Evolutionary conservation across 1,139 yeast species (phyloP).

Genomic region (Sugiyamaella paludigena): DNA sequence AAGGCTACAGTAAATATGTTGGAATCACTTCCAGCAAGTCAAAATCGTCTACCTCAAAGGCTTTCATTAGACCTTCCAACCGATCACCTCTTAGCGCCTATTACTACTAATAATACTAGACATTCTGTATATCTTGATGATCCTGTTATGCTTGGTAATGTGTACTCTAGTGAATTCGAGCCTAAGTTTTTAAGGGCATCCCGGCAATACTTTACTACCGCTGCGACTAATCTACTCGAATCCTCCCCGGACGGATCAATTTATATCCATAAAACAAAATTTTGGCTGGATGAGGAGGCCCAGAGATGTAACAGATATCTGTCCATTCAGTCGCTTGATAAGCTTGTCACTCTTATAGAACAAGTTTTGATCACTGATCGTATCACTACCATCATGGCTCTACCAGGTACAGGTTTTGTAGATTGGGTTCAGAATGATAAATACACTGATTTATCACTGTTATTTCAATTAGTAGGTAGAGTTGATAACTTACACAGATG

Average conservation of each 20-base stretch:
- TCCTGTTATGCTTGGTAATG: too few species aligned
- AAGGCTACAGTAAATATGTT: constrained; percentile 68
- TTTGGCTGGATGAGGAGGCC: constrained; percentile 57
- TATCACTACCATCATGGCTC: constrained; percentile 50
- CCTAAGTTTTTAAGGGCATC: constrained; percentile 58
- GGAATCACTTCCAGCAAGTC: constrained; percentile 51
- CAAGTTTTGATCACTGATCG: constrained; percentile 61
- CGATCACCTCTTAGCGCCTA: background rate
- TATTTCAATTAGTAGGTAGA: constrained; percentile 52
- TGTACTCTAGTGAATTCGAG: constrained; percentile 65
- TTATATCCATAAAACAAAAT: constrained; percentile 55
- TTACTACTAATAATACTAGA: background rate
- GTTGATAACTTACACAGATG: constrained; percentile 54
- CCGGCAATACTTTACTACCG: constrained; percentile 51
- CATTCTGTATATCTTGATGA: too few species aligned
- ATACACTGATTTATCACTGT: constrained; percentile 42
- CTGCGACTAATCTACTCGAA: constrained; percentile 46
- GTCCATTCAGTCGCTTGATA: constrained; percentile 49
- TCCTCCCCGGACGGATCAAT: constrained; percentile 48
- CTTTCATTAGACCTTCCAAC: too few species aligned
- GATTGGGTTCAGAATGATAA: constrained; percentile 51
- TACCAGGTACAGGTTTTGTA: constrained; percentile 54
- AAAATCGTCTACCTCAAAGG: background rate
- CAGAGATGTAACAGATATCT: constrained; percentile 54
- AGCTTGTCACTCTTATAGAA: constrained; percentile 56